These are phyloP conservation scores for Caryopteris hybrid DNA, from an alignment of 305 asterid species.

Conservation along the genomic window DNA sequence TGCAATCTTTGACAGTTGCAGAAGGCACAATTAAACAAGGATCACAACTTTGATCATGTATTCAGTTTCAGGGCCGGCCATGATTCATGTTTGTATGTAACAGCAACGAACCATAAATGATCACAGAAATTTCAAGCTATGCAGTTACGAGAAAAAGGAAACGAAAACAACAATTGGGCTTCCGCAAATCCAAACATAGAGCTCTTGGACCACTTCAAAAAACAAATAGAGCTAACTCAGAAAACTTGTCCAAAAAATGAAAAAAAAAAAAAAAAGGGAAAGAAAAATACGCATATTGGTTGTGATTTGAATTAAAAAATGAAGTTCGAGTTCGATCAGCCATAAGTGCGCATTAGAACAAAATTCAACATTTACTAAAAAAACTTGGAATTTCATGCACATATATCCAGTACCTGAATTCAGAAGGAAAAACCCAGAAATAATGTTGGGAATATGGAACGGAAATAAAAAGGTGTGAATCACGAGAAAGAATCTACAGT, in stretches of 20 bases:
- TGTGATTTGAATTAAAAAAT: too few species aligned
- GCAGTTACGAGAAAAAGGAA: background rate
- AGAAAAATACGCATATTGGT: too few species aligned
- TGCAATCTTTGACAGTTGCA: slow-evolving; percentile 36
- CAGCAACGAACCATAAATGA: background rate
- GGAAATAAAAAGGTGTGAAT: background rate
- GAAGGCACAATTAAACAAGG: slow-evolving; percentile 1
- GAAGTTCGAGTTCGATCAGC: too few species aligned
- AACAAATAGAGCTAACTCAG: background rate
- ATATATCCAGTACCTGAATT: too few species aligned
- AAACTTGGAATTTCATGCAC: too few species aligned
- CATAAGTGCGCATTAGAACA: too few species aligned
- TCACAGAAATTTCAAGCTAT: slow-evolving; percentile 6
- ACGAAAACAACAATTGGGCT: slow-evolving; percentile 3
- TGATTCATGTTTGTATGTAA: slow-evolving; percentile 2
- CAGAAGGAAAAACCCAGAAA: too few species aligned
- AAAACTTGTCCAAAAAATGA: too few species aligned
- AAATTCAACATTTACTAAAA: too few species aligned
- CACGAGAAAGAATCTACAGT: slow-evolving; percentile 4
- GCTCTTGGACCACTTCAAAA: too few species aligned
- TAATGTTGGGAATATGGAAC: too few species aligned
- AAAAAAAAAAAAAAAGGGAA: background rate
- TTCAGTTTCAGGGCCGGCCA: slow-evolving; percentile 2
- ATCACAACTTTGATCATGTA: slow-evolving; percentile 12
- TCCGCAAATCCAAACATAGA: slow-evolving; percentile 27